Base-by-base conservation (phyloP, 169 alveolate species). In the Cyclospora cayetanensis region DNA sequence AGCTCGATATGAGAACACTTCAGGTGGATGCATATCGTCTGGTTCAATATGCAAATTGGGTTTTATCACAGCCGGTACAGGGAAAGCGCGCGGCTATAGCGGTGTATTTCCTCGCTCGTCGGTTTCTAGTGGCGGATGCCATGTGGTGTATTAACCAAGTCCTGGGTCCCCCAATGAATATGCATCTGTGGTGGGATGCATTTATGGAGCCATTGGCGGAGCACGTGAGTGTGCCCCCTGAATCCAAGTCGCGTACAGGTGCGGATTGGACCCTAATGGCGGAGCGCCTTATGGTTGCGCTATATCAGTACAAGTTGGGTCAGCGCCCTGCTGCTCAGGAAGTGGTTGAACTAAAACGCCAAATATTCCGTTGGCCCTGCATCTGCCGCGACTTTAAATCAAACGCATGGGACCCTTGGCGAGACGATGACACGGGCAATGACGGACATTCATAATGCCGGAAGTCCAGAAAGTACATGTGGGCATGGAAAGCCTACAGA, bases 161-260 rank as follows among this genome's bases (percentile, higher is more conserved):
- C 37, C n/a, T 72, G 37, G 84, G 84, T 22, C 63, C 63, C 7
- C 37, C 63, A 39, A 72, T 72, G 84, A 34, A 22, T 31, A 72
- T 39, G 84, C 39, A 39, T 1, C 0, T 3, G 27, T 72, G 84
- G 84, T 72, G 84, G 84, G n/a, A 1, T 2, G 9, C 20, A 2
- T 20, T 72, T 2, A 15, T 39, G 84, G 22, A 2, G 1, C 20
- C n/a, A 29, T 15, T 72, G 84, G 5, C 42, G 15, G 53, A 72
- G 1, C 25, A 22, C 60, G 11, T 46, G 20, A 15, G 3, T 20
- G 35, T 55, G 35, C n/a, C 37, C n/a, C n/a, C n/a, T n/a, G n/a
- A n/a, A 37, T 22, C 39, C 7, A 20, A 34, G 29, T 29, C 0
- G 22, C 39, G 7, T 4, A 37, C 2, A n/a, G 34, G 0, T 15